A percentile compares a stretch with the other conserved stretches of the same genome.
These are phyloP conservation scores for Fusarium sp. DNA, from an alignment of 2,329 filamentous ascomycete species.

Conservation along the genomic window DNA sequence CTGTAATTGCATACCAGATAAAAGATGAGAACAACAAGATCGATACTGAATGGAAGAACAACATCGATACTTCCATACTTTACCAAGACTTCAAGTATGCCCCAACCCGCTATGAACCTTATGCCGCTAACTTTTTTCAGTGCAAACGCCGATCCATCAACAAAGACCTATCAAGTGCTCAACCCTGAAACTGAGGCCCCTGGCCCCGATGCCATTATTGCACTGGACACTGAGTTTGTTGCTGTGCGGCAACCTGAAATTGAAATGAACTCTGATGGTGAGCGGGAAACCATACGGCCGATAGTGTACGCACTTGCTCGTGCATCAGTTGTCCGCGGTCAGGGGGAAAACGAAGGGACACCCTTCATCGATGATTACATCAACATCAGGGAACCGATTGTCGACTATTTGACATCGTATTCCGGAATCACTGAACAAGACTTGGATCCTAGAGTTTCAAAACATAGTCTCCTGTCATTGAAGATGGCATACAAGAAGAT, in stretches of 20 bases:
- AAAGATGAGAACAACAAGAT: conserved; percentile 84
- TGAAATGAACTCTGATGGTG: conserved; percentile 94
- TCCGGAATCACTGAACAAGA: conserved; percentile 91
- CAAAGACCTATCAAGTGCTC: conserved; percentile 70
- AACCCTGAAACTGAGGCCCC: conserved; percentile 71
- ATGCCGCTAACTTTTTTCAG: conserved; percentile 46
- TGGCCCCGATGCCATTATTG: conserved; percentile 78
- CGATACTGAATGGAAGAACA: conserved; percentile 86
- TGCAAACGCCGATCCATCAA: conserved; percentile 49
- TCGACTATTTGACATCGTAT: conserved; percentile 94
- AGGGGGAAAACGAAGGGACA: conserved; percentile 79
- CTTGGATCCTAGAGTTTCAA: conserved; percentile 79
- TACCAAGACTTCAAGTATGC: conserved; percentile 74
- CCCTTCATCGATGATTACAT: conserved; percentile 99
- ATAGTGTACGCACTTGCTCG: conserved; percentile 92
- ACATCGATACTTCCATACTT: conserved; percentile 84
- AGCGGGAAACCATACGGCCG: conserved; percentile 87
- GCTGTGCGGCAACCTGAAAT: conserved; percentile 92
- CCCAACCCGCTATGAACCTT: neutral
- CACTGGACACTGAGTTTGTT: conserved; percentile 96
- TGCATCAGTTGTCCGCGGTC: conserved; percentile 87
- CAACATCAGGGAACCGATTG: conserved; percentile 86
- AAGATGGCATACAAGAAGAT: conserved; percentile 98
- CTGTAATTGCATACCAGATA: conserved; percentile 85
- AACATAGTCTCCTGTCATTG: conserved; percentile 84